Base-by-base conservation (phyloP, 75 land plant species). In the Pinus tabuliformis region DNA sequence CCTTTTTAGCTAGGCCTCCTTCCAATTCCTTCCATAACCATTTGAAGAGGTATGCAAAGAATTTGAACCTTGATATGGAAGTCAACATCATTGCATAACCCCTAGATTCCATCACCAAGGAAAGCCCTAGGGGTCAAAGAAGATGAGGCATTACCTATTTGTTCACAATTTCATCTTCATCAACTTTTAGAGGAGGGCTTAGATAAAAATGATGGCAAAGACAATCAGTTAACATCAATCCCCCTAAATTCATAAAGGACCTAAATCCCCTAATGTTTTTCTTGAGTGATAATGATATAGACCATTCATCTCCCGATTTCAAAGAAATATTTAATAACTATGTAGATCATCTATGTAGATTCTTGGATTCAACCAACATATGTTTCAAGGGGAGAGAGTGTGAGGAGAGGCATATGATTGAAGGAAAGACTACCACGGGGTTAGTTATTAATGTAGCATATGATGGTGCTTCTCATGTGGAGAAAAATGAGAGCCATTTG, bases 91-190 rank as follows among this genome's bases (percentile, higher is more conserved):
- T 77, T 33, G 13, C 52, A 12, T 36, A 20, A 18, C 58, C 76
- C 39, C 76, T 89, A 33, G 84, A 84, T 17, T 74, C 57, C 20
- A 75, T 89, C 49, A 85, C 80, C 11, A 37, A 83, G 0, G 68
- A 33, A 83, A 28, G 28, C 54, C 20, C 81, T 85, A 39, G 36
- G 74, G 30, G 12, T 76, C 20, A 16, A 56, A 30, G 68, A 81
- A 2, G 86, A 73, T 4, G 95, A 90, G 66, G 86, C 80, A 21
- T 28, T 90, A 12, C 82, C 89, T 1, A 64, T 92, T 12, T 86
- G 84, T 57, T 59, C 81, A 14, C 95, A 92, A 56, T 90, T 92
- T 59, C 83, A 92, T 57, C 83, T 82, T 49, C 86, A 86, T 58
- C 78, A 78, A 6, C 72, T 84, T 8, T 33, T 64, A 26, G 85